A percentile compares a stretch with the other conserved stretches of the same genome.
These are phyloP conservation scores for Termitomyces sp. DNA, from an alignment of 768 basidiomycete genomes.

Conservation along the genomic window DNA sequence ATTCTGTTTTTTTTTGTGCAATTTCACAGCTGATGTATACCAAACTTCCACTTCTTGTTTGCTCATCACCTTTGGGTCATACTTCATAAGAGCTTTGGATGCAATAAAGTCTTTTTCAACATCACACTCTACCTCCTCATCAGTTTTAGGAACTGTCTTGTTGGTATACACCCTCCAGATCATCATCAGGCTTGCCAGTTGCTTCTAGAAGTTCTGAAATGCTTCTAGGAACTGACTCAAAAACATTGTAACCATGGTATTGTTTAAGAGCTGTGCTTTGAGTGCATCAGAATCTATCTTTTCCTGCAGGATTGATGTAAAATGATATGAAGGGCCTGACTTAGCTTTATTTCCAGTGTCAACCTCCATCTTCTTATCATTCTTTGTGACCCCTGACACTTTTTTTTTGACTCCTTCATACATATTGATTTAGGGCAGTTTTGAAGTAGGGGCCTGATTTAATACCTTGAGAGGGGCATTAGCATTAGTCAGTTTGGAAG, in stretches of 20 bases:
- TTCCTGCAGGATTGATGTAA: not conserved
- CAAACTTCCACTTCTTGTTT: conserved; percentile 1
- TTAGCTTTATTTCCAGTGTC: not conserved
- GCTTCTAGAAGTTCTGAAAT: conserved; percentile 5
- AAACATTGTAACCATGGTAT: not conserved
- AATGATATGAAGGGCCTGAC: conserved; percentile 1
- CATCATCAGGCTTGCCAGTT: conserved; percentile 5
- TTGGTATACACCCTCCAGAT: conserved; percentile 6
- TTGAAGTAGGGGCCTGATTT: no score
- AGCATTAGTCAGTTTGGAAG: no score
- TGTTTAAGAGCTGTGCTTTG: not conserved
- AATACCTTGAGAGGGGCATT: no score
- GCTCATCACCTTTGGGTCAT: not conserved
- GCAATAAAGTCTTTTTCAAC: not conserved
- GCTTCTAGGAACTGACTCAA: not conserved
- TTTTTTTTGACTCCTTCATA: not conserved
- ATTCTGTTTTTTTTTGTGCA: no score
- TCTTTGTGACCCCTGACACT: no score
- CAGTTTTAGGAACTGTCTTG: no score
- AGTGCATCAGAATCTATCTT: not conserved
- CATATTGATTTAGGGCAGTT: no score
- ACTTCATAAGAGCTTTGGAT: not conserved
- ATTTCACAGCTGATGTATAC: conserved; percentile 7
- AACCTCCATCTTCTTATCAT: not conserved
- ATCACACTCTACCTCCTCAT: no score